Base-by-base conservation (phyloP, 163 green algal species). In the Trebouxiophyceae sp. region DNA sequence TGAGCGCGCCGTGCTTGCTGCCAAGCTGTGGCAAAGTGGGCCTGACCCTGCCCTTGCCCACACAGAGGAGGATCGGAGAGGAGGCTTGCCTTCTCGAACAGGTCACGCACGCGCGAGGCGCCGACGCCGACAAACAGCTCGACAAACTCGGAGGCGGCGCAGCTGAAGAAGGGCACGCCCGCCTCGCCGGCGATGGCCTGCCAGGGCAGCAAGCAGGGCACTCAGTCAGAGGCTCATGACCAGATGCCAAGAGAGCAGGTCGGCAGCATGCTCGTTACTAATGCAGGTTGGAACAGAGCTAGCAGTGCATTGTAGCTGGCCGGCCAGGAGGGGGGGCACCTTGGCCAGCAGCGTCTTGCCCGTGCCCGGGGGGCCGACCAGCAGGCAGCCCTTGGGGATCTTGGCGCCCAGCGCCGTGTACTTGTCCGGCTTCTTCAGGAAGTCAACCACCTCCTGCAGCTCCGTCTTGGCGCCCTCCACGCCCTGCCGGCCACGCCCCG, bases 71-170 rank as follows among this genome's bases (percentile, higher is more conserved):
- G 19, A 50, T 12, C 12, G 39, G 39, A 63, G 30, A 28, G 33
- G n/a, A 16, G 68, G 39, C 39, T 50, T 30, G 77, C 86, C 85
- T 95, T 95, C 83, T 95, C 88, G 66, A 99, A 99, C 66, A 99
- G 83, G 67, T 99, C 93, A 33, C 94, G 78, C 45, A 99, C 90
- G 55, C 94, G 92, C 28, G 85, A 91, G 4, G 94, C 94, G 58
- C 94, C 94, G 45, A 97, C 89, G 58, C 94, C 94, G 19, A 99
- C 94, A 81, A 98, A 99, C 70, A 99, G 84, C 83, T 99, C 94
- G 65, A 98, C 94, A 79, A 99, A 99, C 85, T 98, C 93, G 6
- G 91, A 97, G 34, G 92, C 93, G 20, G 93, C 89, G 72, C 88
- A 95, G 32, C 82, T 88, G 82, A 99, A 97, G 91, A 99, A 99